A percentile compares a stretch with the other conserved stretches of the same genome.
Evolutionary conservation across 768 basidiomycete genomes (phyloP).

Genomic region (Mycena galopus): DNA sequence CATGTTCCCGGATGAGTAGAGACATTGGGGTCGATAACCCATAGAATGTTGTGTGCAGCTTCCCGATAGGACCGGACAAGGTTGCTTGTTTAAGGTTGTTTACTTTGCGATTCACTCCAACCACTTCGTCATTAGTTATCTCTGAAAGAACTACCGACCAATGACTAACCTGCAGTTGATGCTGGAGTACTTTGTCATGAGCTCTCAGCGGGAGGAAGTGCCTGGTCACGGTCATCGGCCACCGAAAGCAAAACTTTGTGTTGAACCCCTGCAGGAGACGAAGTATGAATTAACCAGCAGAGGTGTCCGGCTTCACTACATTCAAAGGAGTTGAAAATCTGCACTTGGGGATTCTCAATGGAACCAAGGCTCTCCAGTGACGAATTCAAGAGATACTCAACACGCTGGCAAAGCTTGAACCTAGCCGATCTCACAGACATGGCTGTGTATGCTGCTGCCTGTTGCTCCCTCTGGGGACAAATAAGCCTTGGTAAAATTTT

Average conservation of each 20-base stretch:
- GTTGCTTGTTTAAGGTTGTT: too few relatives aligned
- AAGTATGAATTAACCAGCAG: conserved; percentile 94
- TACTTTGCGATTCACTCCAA: conserved; percentile 97
- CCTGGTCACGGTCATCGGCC: conserved; percentile 90
- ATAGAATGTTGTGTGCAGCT: conserved; percentile 91
- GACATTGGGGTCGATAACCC: conserved; percentile 98
- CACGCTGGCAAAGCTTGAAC: too few relatives aligned
- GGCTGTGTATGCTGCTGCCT: too few relatives aligned
- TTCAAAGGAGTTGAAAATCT: too few relatives aligned
- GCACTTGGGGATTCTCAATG: too few relatives aligned
- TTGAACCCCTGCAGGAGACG: conserved; percentile 96
- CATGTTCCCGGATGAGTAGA: conserved; percentile 83
- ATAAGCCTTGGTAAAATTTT: too few relatives aligned
- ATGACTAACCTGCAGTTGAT: conserved; percentile 82
- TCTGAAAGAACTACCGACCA: conserved; percentile 60
- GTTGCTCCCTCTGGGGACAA: too few relatives aligned
- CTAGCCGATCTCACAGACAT: too few relatives aligned
- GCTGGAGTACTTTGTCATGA: conserved; percentile 83
- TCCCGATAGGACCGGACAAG: conserved; percentile 85
- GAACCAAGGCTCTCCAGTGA: too few relatives aligned
- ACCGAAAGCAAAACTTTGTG: conserved; percentile 91
- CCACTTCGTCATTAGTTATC: conserved; percentile 68
- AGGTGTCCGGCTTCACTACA: too few relatives aligned
- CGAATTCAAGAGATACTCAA: too few relatives aligned
- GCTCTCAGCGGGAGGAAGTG: conserved; percentile 84